These are phyloP conservation scores for Periconia sp. DNA, from an alignment of 2,329 filamentous ascomycete genomes.

Conservation along the genomic window DNA sequence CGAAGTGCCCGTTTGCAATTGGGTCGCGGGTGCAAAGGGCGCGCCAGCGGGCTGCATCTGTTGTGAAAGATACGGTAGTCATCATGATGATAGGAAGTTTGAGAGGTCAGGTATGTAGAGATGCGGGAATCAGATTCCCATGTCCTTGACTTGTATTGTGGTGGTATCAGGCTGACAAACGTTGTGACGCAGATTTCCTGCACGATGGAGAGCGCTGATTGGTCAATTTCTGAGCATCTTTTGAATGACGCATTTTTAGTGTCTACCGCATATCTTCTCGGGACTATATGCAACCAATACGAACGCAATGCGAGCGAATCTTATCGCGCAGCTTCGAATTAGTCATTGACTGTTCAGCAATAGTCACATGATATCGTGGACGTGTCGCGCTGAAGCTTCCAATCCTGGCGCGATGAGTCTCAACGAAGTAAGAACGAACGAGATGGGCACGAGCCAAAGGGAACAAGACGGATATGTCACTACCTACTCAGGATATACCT, in stretches of 20 bases:
- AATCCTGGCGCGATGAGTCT: neutral
- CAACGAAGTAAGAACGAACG: slow-evolving; percentile 27
- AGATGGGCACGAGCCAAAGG: slow-evolving; percentile 7
- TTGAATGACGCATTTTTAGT: slow-evolving; percentile 16
- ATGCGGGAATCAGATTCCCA: no score
- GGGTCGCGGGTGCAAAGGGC: slow-evolving; percentile 55
- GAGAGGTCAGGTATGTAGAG: no score
- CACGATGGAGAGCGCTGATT: slow-evolving; percentile 16
- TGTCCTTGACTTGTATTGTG: no score
- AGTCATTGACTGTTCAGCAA: no score
- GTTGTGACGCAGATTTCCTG: neutral
- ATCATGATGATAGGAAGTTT: no score
- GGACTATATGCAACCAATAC: neutral
- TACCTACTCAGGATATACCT: neutral
- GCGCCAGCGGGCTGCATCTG: slow-evolving; percentile 42
- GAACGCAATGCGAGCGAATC: neutral
- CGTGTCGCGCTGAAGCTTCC: slow-evolving; percentile 21
- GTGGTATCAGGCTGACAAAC: no score
- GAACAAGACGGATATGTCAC: neutral
- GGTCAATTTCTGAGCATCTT: slow-evolving; percentile 26
- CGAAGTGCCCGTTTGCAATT: slow-evolving; percentile 53
- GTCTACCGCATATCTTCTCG: neutral
- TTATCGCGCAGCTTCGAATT: neutral
- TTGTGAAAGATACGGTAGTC: slow-evolving; percentile 39
- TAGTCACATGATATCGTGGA: slow-evolving; percentile 24